Percentiles rank a stretch among this genome's conserved stretches.
Evolutionary conservation across 2,329 filamentous ascomycete species (phyloP).

Genomic region (Emmonsiellopsis sp.): DNA sequence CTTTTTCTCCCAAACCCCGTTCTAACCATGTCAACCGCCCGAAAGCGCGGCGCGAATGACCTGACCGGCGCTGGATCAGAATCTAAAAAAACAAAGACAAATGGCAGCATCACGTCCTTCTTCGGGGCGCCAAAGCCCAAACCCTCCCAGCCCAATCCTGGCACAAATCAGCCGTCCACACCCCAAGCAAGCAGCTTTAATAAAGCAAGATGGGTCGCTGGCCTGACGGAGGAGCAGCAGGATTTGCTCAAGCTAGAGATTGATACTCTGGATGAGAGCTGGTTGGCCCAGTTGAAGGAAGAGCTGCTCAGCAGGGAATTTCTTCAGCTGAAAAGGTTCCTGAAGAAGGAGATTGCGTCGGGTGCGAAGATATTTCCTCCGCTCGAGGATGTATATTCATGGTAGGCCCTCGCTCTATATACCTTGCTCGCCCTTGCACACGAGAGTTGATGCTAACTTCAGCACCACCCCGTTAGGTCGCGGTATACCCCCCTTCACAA

Average conservation of each 20-base stretch:
- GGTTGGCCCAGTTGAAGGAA: constrained; percentile 81
- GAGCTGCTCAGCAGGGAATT: constrained; percentile 73
- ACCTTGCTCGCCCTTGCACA: constrained; percentile 6
- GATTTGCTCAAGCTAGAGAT: constrained; percentile 81
- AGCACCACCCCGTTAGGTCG: constrained; percentile 56
- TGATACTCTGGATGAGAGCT: constrained; percentile 81
- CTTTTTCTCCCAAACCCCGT: neutral
- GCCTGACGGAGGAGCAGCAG: constrained; percentile 71
- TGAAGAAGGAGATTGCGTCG: constrained; percentile 64
- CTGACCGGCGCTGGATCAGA: constrained; percentile 24
- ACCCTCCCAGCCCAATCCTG: constrained; percentile 11
- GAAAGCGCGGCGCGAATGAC: neutral
- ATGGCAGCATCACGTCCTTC: constrained; percentile 80
- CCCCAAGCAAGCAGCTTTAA: constrained; percentile 53
- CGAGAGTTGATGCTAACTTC: constrained; percentile 6
- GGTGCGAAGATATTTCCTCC: constrained; percentile 82
- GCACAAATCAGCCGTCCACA: constrained; percentile 13
- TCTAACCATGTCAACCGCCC: neutral
- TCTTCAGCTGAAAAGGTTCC: constrained; percentile 75
- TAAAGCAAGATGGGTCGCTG: constrained; percentile 81
- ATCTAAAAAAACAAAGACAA: constrained; percentile 61
- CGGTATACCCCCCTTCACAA: constrained; percentile 79
- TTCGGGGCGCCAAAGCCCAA: constrained; percentile 61
- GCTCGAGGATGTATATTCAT: constrained; percentile 82
- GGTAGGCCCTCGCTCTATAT: constrained; percentile 46